phyloP scores from a whole-genome alignment of 495 filamentous ascomycete genomes.

The Hypoxylon intermedium region DNA sequence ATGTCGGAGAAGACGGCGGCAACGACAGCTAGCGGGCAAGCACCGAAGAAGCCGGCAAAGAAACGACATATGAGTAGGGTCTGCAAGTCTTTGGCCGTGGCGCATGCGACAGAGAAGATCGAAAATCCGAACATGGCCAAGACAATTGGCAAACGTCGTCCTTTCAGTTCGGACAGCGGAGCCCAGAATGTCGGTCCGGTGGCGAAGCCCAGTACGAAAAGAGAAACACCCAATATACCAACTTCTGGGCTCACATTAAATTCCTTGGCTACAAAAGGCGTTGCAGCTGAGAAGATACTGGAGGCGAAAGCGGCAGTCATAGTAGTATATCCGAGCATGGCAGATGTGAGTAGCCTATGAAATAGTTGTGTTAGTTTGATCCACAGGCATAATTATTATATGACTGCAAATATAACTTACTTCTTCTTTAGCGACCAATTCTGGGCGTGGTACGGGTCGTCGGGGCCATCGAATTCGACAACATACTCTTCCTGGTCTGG shows the following conservation, averaged over 20 bases:
- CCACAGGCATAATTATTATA: not conserved
- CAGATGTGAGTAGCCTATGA: conserved; percentile 64
- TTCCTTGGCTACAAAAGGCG: conserved; percentile 54
- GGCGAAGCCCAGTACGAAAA: conserved; percentile 77
- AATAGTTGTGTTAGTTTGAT: conserved; percentile 31
- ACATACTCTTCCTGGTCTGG: conserved; percentile 83
- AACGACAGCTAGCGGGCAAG: conserved; percentile 81
- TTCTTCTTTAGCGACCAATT: conserved; percentile 85
- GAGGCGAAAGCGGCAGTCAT: conserved; percentile 76
- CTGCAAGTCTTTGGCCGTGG: conserved; percentile 78
- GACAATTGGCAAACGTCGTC: conserved; percentile 74
- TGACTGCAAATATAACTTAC: conserved; percentile 52
- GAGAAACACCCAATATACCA: conserved; percentile 67
- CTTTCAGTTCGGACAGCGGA: conserved; percentile 80
- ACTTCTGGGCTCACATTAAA: conserved; percentile 67
- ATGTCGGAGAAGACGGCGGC: conserved; percentile 90
- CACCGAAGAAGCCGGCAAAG: conserved; percentile 78
- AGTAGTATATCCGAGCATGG: conserved; percentile 81
- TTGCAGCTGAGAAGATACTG: conserved; percentile 72
- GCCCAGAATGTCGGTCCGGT: conserved; percentile 70
- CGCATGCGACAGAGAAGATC: conserved; percentile 75
- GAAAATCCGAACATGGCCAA: conserved; percentile 79
- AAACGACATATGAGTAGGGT: conserved; percentile 85
- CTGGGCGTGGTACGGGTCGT: conserved; percentile 81
- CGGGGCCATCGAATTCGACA: conserved; percentile 81